Evolutionary conservation across 805 yeast genomes (phyloP).

Genomic region (Nematodospora valgi): DNA sequence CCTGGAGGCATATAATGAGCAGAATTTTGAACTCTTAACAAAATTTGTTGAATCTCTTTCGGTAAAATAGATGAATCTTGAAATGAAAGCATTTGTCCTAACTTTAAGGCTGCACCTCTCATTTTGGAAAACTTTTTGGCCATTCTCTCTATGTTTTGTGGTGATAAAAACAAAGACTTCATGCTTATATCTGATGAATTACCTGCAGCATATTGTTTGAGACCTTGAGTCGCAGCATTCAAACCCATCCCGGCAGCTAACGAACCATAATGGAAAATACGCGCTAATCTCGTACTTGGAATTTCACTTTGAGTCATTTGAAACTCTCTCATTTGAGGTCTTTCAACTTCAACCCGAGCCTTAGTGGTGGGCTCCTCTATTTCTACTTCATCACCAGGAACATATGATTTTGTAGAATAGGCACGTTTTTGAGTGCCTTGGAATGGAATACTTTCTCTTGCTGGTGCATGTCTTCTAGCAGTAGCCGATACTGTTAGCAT

Average conservation of each 20-base stretch:
- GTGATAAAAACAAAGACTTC: slow-evolving; percentile 64
- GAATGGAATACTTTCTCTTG: slow-evolving; percentile 2
- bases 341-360: slow-evolving; percentile 14
- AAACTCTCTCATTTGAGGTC: slow-evolving; percentile 24
- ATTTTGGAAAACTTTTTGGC: slow-evolving; percentile 85
- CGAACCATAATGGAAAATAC: slow-evolving; percentile 89
- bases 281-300: slow-evolving; percentile 81
- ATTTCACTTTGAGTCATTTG: slow-evolving; percentile 66
- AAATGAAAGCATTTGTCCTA: slow-evolving; percentile 96
- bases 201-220: slow-evolving; percentile 63
- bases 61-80: slow-evolving; percentile 89
- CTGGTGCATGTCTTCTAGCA: slow-evolving; percentile 1
- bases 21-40: slow-evolving; percentile 83
- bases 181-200: slow-evolving; percentile 40
- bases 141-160: slow-evolving; percentile 81
- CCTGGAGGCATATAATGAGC: slow-evolving; percentile 97
- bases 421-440: slow-evolving; percentile 6
- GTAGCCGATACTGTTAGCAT: slow-evolving; percentile 3
- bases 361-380: slow-evolving; percentile 3
- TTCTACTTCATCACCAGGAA: slow-evolving; percentile 6
- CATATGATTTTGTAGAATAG: slow-evolving; percentile 10
- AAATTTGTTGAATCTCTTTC: slow-evolving; percentile 72
- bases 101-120: slow-evolving; percentile 98
- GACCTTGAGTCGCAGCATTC: slow-evolving; percentile 76
- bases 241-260: slow-evolving; percentile 89